Evolutionary conservation across 352 stramenopile species (phyloP).

Genomic region (Phytophthora uliginosa): DNA sequence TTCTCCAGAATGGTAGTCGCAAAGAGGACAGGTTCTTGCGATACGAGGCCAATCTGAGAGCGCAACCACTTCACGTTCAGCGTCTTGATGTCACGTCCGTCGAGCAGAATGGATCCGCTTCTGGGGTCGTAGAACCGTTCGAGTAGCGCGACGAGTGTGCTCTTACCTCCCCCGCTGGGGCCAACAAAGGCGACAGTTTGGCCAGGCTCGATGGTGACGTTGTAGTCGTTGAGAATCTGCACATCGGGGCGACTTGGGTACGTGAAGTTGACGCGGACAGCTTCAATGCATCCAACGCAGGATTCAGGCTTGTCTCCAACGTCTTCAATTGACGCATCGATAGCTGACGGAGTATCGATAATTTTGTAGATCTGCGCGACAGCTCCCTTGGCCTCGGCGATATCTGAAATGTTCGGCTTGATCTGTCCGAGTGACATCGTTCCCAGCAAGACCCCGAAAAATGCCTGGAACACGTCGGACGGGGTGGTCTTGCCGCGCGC

Average conservation of each 20-base stretch:
- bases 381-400: conserved; percentile 51
- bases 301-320: conserved; percentile 34
- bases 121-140: conserved; percentile 92
- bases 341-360: conserved; percentile 55
- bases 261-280: conserved; percentile 65
- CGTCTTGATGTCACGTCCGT: conserved; percentile 80
- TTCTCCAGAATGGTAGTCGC: conserved; percentile 93
- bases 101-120: conserved; percentile 83
- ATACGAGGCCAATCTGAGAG: conserved; percentile 75
- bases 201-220: conserved; percentile 42
- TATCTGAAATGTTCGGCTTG: conserved; percentile 54
- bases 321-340: conserved; percentile 50
- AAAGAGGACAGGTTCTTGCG: conserved; percentile 93
- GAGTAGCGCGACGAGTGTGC: conserved; percentile 62
- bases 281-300: conserved; percentile 53
- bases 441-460: conserved; percentile 60
- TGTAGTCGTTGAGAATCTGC: conserved; percentile 45
- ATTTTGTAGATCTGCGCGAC: conserved; percentile 54
- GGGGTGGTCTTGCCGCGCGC: conserved; percentile 13
- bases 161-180: conserved; percentile 47
- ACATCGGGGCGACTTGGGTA: conserved; percentile 70
- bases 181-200: conserved; percentile 46
- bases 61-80: conserved; percentile 84
- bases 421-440: conserved; percentile 52
- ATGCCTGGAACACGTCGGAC: conserved; percentile 51